Evolutionary conservation across 768 basidiomycete genomes (phyloP).

Genomic region (Scleroderma bovista): DNA sequence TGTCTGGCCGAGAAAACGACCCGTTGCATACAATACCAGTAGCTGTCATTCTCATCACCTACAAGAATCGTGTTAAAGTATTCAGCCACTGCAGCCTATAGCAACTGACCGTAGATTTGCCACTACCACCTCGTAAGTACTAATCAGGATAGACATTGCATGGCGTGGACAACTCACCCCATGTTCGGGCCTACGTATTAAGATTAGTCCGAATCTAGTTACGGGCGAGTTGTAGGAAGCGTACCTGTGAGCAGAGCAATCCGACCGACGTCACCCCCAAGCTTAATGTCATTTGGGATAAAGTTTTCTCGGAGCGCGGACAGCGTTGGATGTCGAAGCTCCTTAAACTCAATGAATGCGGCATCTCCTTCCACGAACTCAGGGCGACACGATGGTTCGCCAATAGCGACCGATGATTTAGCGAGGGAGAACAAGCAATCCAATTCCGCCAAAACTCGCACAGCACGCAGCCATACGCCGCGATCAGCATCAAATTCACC

Average conservation of each 20-base stretch:
- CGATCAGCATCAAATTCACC: constrained; percentile 81
- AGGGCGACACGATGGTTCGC: constrained; percentile 92
- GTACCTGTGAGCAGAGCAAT: constrained; percentile 83
- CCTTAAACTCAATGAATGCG: constrained; percentile 83
- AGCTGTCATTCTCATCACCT: constrained; percentile 95
- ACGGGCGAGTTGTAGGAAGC: constrained; percentile 15
- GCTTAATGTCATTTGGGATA: constrained; percentile 87
- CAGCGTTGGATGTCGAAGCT: constrained; percentile 85
- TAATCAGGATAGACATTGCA: background rate
- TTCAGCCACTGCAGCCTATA: background rate
- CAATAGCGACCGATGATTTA: constrained; percentile 82
- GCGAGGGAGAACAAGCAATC: constrained; percentile 93
- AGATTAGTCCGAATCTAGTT: constrained; percentile 1
- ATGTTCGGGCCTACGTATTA: constrained; percentile 65
- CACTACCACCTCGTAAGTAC: constrained; percentile 35
- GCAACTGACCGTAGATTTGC: constrained; percentile 63
- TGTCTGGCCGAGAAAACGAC: background rate
- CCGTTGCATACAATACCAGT: constrained; percentile 65
- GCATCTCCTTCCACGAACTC: constrained; percentile 75
- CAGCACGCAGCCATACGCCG: constrained; percentile 72
- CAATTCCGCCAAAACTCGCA: constrained; percentile 88
- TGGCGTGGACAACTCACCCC: constrained; percentile 50
- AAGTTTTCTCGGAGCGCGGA: constrained; percentile 67
- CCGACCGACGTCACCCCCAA: constrained; percentile 71
- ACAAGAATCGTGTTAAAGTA: constrained; percentile 2